Evolutionary conservation across 129 eudicot genomes (phyloP).

Genomic region (Chrysanthemum makinoi): DNA sequence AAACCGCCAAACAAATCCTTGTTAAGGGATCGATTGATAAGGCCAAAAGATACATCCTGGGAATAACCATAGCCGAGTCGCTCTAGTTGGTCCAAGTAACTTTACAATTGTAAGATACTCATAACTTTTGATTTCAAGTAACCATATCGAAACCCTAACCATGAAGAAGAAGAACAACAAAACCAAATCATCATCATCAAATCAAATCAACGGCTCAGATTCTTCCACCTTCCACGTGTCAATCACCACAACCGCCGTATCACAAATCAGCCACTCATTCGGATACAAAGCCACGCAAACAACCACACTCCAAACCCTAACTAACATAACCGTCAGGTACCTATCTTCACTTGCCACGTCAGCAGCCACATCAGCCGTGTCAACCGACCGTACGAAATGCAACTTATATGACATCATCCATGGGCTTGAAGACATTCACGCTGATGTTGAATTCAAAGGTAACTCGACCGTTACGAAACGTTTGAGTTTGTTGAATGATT

Average conservation of each 20-base stretch:
- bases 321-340: conserved; percentile 23
- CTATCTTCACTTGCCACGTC: neutral
- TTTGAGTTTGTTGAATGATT: neutral
- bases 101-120: no score
- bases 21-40: no score
- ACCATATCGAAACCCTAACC: no score
- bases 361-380: conserved; percentile 42
- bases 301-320: conserved; percentile 43
- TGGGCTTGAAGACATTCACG: neutral
- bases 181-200: no score
- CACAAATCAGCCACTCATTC: conserved; percentile 60
- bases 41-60: no score
- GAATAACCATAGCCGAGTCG: no score
- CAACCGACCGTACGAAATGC: conserved; percentile 29
- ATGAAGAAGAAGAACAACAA: no score
- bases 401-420: conserved; percentile 3
- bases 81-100: no score
- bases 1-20: no score
- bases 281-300: conserved; percentile 41
- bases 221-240: no score
- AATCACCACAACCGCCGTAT: conserved; percentile 44
- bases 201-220: no score
- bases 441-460: neutral
- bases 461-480: neutral
- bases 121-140: no score